A percentile compares a stretch with the other conserved stretches of the same genome.
Conservation (phyloP, 192 early-diverging fungal genomes). For the Backusella australiensis region DNA sequence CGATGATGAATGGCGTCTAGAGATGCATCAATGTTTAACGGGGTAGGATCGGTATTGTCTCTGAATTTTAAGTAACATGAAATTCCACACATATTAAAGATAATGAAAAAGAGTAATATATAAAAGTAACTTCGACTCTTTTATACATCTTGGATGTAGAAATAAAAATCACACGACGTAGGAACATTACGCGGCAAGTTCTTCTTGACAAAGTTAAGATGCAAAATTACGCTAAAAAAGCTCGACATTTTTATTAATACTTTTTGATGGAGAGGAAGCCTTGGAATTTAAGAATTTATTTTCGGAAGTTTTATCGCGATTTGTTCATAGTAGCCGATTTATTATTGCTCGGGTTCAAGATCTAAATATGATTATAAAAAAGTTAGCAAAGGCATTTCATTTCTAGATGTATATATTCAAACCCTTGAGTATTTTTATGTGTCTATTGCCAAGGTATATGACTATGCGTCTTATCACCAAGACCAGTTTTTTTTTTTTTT, state of each 20-base stretch:
- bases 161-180: too few relatives aligned
- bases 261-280: not conserved
- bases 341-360: not conserved
- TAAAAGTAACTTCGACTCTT: not conserved
- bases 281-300: not conserved
- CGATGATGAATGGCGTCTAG: not conserved
- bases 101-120: not conserved
- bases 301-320: not conserved
- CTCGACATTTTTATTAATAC: too few relatives aligned
- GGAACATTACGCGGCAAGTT: too few relatives aligned
- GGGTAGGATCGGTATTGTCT: not conserved
- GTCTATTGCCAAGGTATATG: not conserved
- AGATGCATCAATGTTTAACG: not conserved
- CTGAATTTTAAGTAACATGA: not conserved
- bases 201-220: not conserved
- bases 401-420: not conserved
- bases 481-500: too few relatives aligned
- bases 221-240: not conserved
- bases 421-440: not conserved
- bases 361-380: not conserved
- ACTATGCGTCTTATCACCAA: not conserved
- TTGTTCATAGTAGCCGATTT: not conserved
- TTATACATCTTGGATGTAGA: not conserved
- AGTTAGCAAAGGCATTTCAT: too few relatives aligned
- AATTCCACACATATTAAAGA: not conserved